A percentile compares a stretch with the other conserved stretches of the same genome.
Conservation (phyloP, 352 stramenopile genomes). For the Globisporangium paddicum region DNA sequence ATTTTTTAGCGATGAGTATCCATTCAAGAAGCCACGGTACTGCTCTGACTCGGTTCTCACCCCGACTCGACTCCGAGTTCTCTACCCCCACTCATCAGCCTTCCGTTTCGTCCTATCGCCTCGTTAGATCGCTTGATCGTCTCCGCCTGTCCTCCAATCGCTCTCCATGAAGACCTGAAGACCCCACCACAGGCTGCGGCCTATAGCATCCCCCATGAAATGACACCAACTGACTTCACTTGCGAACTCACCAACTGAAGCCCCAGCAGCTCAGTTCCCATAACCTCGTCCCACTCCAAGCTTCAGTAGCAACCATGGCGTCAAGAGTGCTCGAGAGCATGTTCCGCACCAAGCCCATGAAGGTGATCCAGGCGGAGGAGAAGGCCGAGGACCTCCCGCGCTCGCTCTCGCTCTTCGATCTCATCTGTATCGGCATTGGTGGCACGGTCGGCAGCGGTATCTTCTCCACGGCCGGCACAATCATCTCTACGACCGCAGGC, state of each 20-base stretch:
- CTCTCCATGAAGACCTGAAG: neutral
- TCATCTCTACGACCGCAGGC: no score
- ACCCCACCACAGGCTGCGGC: neutral
- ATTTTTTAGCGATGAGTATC: neutral
- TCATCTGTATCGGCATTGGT: slow-evolving; percentile 85
- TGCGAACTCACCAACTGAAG: neutral
- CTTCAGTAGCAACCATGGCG: neutral
- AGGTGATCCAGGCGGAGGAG: slow-evolving; percentile 50
- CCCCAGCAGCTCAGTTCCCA: neutral
- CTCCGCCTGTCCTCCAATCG: neutral
- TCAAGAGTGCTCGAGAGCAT: slow-evolving; percentile 14
- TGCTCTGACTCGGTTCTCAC: neutral
- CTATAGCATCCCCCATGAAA: neutral
- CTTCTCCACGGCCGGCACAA: slow-evolving; percentile 51
- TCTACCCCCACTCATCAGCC: neutral
- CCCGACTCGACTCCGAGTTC: neutral
- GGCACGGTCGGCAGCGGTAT: slow-evolving; percentile 85
- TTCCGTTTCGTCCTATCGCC: neutral
- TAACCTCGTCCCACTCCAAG: neutral
- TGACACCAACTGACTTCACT: neutral
- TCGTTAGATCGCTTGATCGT: neutral
- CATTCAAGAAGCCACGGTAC: neutral
- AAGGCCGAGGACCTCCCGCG: slow-evolving; percentile 39
- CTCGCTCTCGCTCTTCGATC: slow-evolving; percentile 72
- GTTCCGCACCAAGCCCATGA: slow-evolving; percentile 50